phyloP scores from a whole-genome alignment of 2,329 filamentous ascomycete species.

The Microsporum ferrugineum region DNA sequence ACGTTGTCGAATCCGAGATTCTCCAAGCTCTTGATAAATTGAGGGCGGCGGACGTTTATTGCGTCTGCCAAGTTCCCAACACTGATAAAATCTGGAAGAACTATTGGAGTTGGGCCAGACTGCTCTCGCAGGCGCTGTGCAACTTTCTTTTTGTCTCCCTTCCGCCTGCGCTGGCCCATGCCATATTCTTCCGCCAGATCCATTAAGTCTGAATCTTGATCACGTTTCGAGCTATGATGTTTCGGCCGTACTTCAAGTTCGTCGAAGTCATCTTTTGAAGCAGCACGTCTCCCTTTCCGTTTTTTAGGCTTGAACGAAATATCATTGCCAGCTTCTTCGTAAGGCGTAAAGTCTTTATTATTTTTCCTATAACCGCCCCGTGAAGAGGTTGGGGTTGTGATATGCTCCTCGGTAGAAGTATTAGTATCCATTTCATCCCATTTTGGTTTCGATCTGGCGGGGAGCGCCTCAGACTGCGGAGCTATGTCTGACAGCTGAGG shows the following conservation, averaged over 20 bases:
- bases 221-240: not conserved
- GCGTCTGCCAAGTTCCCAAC: slow-evolving; percentile 69
- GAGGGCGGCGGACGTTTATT: slow-evolving; percentile 56
- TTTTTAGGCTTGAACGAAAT: not conserved
- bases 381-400: not conserved
- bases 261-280: not conserved
- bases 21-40: slow-evolving; percentile 64
- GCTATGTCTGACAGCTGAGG: not conserved
- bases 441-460: not conserved
- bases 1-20: slow-evolving; percentile 85
- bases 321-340: not conserved
- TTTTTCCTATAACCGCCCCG: not conserved
- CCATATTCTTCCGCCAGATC: slow-evolving; percentile 5
- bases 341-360: not conserved
- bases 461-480: not conserved
- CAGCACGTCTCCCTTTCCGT: not conserved
- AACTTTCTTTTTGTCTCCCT: slow-evolving; percentile 32
- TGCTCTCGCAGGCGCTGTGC: slow-evolving; percentile 30
- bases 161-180: slow-evolving; percentile 21
- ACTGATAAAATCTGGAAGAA: slow-evolving; percentile 82
- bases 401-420: not conserved
- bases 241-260: not conserved
- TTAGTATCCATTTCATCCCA: not conserved
- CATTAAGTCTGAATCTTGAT: not conserved
- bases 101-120: slow-evolving; percentile 49